Conservation (phyloP, 139 green algal species). For the Chlorella sp. region DNA sequence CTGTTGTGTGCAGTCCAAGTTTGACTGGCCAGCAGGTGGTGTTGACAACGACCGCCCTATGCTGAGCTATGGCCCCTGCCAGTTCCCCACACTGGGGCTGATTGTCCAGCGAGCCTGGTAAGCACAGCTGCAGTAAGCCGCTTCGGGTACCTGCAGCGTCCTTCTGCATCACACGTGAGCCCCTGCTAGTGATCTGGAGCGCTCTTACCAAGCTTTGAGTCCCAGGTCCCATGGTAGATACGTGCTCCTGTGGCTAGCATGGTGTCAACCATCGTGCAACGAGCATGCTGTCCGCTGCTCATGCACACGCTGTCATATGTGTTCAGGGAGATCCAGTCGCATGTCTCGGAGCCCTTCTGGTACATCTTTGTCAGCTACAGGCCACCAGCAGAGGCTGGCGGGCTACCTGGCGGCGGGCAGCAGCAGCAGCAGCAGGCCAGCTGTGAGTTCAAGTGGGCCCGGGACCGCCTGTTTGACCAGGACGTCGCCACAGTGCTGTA, state of each 20-base stretch:
- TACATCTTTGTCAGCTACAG: too few species aligned
- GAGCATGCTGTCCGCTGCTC: constrained; percentile 54
- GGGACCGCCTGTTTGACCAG: constrained; percentile 84
- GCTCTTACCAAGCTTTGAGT: too few species aligned
- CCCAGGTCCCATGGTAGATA: too few species aligned
- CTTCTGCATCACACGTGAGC: too few species aligned
- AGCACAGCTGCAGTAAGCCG: too few species aligned
- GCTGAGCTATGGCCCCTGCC: constrained; percentile 92
- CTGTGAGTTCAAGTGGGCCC: constrained; percentile 70
- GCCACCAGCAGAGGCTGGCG: too few species aligned
- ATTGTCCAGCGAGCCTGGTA: constrained; percentile 93
- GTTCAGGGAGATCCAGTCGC: constrained; percentile 83
- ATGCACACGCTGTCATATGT: background rate
- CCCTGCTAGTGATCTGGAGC: too few species aligned
- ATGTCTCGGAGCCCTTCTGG: constrained; percentile 93
- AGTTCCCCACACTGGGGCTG: constrained; percentile 97
- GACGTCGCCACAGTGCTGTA: constrained; percentile 65
- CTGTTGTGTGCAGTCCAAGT: constrained; percentile 49
- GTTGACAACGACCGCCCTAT: constrained; percentile 29
- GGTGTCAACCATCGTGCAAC: too few species aligned
- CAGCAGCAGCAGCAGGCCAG: too few species aligned
- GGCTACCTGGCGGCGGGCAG: background rate
- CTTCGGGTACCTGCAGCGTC: too few species aligned
- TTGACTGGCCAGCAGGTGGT: constrained; percentile 57
- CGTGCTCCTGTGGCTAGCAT: too few species aligned